phyloP scores from a whole-genome alignment of 495 filamentous ascomycete species.

The Penicillium lagena region DNA sequence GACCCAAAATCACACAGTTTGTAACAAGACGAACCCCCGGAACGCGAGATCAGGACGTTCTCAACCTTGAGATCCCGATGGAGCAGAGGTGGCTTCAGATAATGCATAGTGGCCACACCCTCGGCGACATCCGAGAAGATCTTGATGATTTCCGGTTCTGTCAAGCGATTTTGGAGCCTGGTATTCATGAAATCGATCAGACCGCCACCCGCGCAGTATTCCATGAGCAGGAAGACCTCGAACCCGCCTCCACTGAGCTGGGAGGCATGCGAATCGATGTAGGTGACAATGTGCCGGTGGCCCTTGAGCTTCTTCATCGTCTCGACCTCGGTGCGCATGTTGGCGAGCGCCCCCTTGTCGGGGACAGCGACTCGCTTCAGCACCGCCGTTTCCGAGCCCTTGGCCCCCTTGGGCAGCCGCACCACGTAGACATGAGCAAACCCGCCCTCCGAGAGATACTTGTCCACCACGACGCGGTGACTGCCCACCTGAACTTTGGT shows the following conservation, averaged over 20 bases:
- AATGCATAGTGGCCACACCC: conserved; percentile 98
- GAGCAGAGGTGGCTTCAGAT: conserved; percentile 86
- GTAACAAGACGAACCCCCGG: conserved; percentile 57
- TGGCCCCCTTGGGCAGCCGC: conserved; percentile 67
- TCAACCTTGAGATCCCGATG: conserved; percentile 97
- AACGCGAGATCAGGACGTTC: conserved; percentile 84
- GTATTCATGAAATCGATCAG: conserved; percentile 99
- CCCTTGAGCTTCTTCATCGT: conserved; percentile 99
- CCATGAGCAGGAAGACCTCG: conserved; percentile 98
- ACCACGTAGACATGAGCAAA: conserved; percentile 99
- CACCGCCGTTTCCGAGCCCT: conserved; percentile 80
- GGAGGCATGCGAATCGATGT: conserved; percentile 96
- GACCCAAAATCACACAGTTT: conserved; percentile 99
- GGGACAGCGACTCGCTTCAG: conserved; percentile 97
- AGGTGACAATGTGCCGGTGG: conserved; percentile 91
- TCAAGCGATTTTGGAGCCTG: conserved; percentile 88
- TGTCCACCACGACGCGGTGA: conserved; percentile 93
- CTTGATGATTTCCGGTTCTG: conserved; percentile 93
- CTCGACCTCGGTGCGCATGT: conserved; percentile 97
- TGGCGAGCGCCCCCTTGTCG: conserved; percentile 86
- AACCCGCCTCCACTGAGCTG: conserved; percentile 89
- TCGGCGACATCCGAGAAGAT: conserved; percentile 95
- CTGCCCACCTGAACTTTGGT: conserved; percentile 94
- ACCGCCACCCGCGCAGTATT: conserved; percentile 78
- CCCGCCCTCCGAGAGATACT: conserved; percentile 96